Percentiles rank a stretch among this genome's conserved stretches.
phyloP scores from a whole-genome alignment of 1,284 basidiomycete species.

The Papiliotrema flavescens region DNA sequence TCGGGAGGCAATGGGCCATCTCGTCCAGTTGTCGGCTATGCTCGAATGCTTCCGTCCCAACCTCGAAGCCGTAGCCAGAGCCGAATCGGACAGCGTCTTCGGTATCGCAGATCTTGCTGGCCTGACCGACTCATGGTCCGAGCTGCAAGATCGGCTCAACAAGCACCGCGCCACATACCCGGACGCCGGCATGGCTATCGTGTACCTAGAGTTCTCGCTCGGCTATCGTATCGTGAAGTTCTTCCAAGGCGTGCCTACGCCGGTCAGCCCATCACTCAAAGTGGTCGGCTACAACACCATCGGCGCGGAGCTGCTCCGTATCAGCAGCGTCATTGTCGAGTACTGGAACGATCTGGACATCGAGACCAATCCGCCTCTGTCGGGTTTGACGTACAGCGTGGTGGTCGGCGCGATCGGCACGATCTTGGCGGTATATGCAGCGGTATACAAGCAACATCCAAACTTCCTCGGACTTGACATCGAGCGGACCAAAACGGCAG shows the following conservation, averaged over 20 bases:
- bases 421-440: slow-evolving; percentile 1
- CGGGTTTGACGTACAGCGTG: neutral
- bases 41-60: neutral
- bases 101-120: neutral
- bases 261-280: neutral
- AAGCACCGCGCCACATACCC: neutral
- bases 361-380: neutral
- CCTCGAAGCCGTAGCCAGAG: neutral
- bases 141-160: neutral
- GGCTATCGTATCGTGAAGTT: neutral
- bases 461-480: slow-evolving; percentile 1
- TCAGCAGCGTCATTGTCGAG: neutral
- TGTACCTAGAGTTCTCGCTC: neutral
- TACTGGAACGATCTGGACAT: neutral
- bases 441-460: neutral
- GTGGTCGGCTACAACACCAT: neutral
- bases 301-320: neutral
- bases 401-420: neutral
- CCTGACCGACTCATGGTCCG: neutral
- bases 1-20: neutral
- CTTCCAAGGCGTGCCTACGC: neutral
- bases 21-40: neutral
- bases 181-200: neutral
- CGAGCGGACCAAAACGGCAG: neutral
- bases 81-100: neutral